A percentile compares a stretch with the other conserved stretches of the same genome.
These are phyloP conservation scores for Aspergillus homomorphus DNA, from an alignment of 495 filamentous ascomycete species.

Conservation along the genomic window DNA sequence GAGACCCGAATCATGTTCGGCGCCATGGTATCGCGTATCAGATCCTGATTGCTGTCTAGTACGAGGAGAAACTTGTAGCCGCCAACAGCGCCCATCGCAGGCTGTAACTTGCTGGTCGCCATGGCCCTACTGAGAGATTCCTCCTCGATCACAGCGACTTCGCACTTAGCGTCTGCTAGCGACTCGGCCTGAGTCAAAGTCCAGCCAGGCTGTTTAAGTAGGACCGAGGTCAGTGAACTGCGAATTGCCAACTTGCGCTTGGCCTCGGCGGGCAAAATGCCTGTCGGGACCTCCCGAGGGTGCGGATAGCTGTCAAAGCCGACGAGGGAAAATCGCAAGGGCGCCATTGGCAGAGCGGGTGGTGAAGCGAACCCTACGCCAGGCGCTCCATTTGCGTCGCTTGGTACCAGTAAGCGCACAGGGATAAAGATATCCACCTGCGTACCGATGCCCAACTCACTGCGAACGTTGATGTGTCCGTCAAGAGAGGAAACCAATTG, in stretches of 20 bases:
- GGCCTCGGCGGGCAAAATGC: conserved; percentile 18
- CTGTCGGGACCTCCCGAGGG: conserved; percentile 22
- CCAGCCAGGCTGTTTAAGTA: conserved; percentile 12
- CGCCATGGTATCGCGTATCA: background rate
- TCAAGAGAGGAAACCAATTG: conserved; percentile 59
- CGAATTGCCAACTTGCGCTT: conserved; percentile 24
- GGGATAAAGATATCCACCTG: conserved; percentile 55
- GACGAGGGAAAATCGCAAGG: conserved; percentile 15
- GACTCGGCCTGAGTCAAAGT: conserved; percentile 11
- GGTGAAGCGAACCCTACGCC: background rate
- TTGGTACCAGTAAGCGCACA: conserved; percentile 26
- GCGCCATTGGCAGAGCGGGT: background rate
- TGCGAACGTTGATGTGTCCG: conserved; percentile 58
- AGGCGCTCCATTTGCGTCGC: background rate
- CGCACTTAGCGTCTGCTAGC: conserved; percentile 5
- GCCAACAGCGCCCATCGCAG: background rate
- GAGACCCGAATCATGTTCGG: conserved; percentile 14
- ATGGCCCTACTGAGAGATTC: conserved; percentile 1
- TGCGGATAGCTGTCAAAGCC: conserved; percentile 21
- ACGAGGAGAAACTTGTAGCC: conserved; percentile 18
- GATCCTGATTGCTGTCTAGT: conserved; percentile 8
- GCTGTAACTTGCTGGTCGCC: background rate
- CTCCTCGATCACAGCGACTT: conserved; percentile 22
- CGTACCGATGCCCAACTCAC: conserved; percentile 55
- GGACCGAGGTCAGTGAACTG: conserved; percentile 15